A percentile compares a stretch with the other conserved stretches of the same genome.
phyloP scores from a whole-genome alignment of 768 basidiomycete genomes.

The Psilocybe azurescens region DNA sequence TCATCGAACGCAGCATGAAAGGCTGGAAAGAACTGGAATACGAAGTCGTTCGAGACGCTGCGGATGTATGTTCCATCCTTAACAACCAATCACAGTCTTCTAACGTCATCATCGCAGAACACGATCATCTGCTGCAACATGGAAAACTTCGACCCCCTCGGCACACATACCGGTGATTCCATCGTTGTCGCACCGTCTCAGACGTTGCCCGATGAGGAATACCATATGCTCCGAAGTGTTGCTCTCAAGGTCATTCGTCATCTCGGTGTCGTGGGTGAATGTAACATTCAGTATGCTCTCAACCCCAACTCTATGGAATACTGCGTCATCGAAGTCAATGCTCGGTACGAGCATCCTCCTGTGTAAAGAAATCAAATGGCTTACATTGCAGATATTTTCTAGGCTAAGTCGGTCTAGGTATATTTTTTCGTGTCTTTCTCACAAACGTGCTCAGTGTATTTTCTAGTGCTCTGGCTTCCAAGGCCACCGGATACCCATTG shows the following conservation, averaged over 20 bases:
- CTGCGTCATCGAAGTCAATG: slow-evolving; percentile 98
- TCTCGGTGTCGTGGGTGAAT: slow-evolving; percentile 92
- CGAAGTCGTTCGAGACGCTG: slow-evolving; percentile 97
- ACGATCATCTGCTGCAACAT: slow-evolving; percentile 99
- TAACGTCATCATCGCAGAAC: slow-evolving; percentile 58
- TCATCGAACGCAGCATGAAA: slow-evolving; percentile 98
- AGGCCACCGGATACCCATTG: slow-evolving; percentile 98
- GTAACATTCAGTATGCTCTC: slow-evolving; percentile 98
- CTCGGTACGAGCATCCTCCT: slow-evolving; percentile 58
- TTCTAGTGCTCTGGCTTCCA: slow-evolving; percentile 90
- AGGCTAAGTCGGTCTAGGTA: slow-evolving; percentile 84
- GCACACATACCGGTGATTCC: slow-evolving; percentile 98
- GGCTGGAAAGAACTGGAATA: slow-evolving; percentile 99
- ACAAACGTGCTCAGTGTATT: not conserved
- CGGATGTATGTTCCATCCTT: slow-evolving; percentile 70
- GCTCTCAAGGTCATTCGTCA: slow-evolving; percentile 96
- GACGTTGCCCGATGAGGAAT: slow-evolving; percentile 96
- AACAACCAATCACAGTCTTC: slow-evolving; percentile 11
- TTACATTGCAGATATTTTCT: slow-evolving; percentile 4
- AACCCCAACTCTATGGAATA: slow-evolving; percentile 94
- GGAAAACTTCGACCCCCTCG: slow-evolving; percentile 99
- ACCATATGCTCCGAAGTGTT: slow-evolving; percentile 98
- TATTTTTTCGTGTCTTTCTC: slow-evolving; percentile 15
- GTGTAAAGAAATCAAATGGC: slow-evolving; percentile 8
- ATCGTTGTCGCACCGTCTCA: slow-evolving; percentile 99